Percentiles rank a stretch among this genome's conserved stretches.
phyloP scores from a whole-genome alignment of 1,284 basidiomycete species.

The Rhodotorula mucilaginosa region DNA sequence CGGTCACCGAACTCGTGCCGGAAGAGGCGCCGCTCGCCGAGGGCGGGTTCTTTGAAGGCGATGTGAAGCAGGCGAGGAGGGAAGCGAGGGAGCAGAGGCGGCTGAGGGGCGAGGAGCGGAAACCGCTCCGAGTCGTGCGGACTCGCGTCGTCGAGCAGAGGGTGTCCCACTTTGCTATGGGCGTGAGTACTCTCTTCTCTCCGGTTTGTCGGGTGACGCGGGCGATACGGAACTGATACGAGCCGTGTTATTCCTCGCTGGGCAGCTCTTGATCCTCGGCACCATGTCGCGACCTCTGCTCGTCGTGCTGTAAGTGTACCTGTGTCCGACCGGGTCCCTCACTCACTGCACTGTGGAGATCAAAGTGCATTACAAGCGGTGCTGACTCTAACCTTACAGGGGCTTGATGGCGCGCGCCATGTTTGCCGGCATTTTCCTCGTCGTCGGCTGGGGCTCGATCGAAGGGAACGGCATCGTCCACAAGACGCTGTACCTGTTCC shows the following conservation, averaged over 20 bases:
- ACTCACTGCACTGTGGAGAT: too few relatives aligned
- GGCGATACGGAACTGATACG: not conserved
- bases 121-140: slow-evolving; percentile 60
- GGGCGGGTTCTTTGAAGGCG: slow-evolving; percentile 29
- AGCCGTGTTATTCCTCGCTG: not conserved
- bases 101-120: slow-evolving; percentile 35
- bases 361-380: too few relatives aligned
- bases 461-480: slow-evolving; percentile 77
- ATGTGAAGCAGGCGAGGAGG: slow-evolving; percentile 30
- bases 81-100: slow-evolving; percentile 10
- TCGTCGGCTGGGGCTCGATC: slow-evolving; percentile 48
- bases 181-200: slow-evolving; percentile 57
- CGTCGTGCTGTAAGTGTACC: slow-evolving; percentile 73
- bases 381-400: too few relatives aligned
- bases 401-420: slow-evolving; percentile 52
- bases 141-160: slow-evolving; percentile 82
- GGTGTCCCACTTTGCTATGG: slow-evolving; percentile 81
- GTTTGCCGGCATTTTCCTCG: slow-evolving; percentile 43
- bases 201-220: slow-evolving; percentile 46
- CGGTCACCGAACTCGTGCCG: slow-evolving; percentile 61
- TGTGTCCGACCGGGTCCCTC: too few relatives aligned
- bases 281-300: slow-evolving; percentile 78
- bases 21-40: slow-evolving; percentile 37
- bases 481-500: slow-evolving; percentile 77
- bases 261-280: slow-evolving; percentile 51